Evolutionary conservation across 1,284 basidiomycete species (phyloP), one percentile per base, ranked within the genome.

Genomic region (Laetiporus sulphureus): DNA sequence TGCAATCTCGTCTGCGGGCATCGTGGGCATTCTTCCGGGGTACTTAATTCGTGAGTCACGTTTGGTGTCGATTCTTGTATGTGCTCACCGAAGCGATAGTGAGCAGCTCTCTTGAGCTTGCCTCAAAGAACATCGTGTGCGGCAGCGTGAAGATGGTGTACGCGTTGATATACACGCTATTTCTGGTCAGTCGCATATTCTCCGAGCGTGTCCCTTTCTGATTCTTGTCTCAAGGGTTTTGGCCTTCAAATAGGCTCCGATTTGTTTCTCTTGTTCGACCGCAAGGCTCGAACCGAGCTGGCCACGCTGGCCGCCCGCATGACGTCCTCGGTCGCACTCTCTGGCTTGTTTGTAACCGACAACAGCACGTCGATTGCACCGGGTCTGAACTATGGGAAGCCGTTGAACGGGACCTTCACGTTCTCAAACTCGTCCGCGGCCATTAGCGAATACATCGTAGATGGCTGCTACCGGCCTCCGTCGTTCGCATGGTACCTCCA

Each of bases 61-160:
- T 52, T 43, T 15, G 45, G 53, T 36, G 50, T 50, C 57, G 38
- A 49, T 45, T 29, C 16, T 16, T 20, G 18, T 16, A 16, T 22
- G 19, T 32, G 21, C 16, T n/a, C n/a, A n/a, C n/a, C 48, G 55
- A 43, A 51, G 51, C 36, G 46, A 49, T 54, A 90, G 89, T 91
- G 51, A 87, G 82, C 54, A 89, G 87, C 48, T 89, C 89, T 16
- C 71, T 92, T 44, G 90, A 93, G 59, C 67, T 93, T 38, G 89
- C 89, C 1, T 91, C 88, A 0, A 91, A 89, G 62, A 91, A 91
- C 54, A 87, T 91, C 36, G 77, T 92, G 2, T 84, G 83, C 38
- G 90, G 90, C 19, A 89, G 84, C 44, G 88, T 92, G 44, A 87
- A 89, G 60, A 89, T 92, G 86, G 86, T 91, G 16, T 92, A 90